phyloP scores from a whole-genome alignment of 805 yeast species.

The Hanseniaspora taiwanica region DNA sequence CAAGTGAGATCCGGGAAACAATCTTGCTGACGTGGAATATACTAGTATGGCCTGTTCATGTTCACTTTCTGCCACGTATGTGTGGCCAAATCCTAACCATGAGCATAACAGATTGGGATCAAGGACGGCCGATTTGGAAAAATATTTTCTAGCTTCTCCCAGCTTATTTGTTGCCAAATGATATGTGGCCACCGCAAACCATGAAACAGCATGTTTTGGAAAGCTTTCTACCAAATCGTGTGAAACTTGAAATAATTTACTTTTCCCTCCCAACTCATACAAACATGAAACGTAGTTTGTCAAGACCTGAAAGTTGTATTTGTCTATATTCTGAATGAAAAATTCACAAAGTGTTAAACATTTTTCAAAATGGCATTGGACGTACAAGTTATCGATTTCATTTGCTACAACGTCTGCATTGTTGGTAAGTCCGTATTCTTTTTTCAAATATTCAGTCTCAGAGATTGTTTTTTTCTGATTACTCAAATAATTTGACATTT shows the following conservation, averaged over 20 bases:
- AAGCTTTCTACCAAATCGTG: slow-evolving; percentile 78
- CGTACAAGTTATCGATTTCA: slow-evolving; percentile 55
- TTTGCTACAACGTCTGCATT: slow-evolving; percentile 60
- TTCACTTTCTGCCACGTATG: slow-evolving; percentile 96
- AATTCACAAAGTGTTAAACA: slow-evolving; percentile 65
- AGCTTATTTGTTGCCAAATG: slow-evolving; percentile 63
- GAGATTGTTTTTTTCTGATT: too few relatives aligned
- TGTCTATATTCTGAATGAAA: slow-evolving; percentile 39
- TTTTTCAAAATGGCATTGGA: slow-evolving; percentile 66
- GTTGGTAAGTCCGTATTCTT: slow-evolving; percentile 56
- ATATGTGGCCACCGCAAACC: slow-evolving; percentile 88
- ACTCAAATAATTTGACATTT: slow-evolving; percentile 64
- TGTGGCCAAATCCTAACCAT: slow-evolving; percentile 97
- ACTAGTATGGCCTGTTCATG: slow-evolving; percentile 98
- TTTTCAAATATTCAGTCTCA: slow-evolving; percentile 37
- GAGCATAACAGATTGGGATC: slow-evolving; percentile 89
- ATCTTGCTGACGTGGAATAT: slow-evolving; percentile 85
- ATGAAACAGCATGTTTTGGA: slow-evolving; percentile 71
- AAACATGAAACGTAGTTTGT: slow-evolving; percentile 76
- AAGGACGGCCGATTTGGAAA: slow-evolving; percentile 76
- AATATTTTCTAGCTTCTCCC: slow-evolving; percentile 73
- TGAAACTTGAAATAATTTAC: slow-evolving; percentile 65
- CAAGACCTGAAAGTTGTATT: slow-evolving; percentile 53
- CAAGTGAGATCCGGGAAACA: slow-evolving; percentile 81
- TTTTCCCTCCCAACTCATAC: slow-evolving; percentile 71